phyloP scores from a whole-genome alignment of 73 alveolate genomes.

The Urostyla sp. region DNA sequence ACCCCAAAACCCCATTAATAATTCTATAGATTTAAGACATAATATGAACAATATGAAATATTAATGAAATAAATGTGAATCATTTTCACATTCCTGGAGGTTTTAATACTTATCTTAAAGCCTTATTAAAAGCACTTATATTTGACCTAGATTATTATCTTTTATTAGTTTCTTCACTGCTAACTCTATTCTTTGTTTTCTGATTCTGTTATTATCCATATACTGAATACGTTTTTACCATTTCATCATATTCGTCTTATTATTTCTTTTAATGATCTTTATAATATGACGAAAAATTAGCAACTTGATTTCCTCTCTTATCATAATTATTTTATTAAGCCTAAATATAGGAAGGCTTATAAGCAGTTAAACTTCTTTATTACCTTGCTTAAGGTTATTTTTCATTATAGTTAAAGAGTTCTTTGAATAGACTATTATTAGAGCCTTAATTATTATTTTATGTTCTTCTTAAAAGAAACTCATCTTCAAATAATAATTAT shows the following conservation, averaged over 20 bases:
- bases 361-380: background rate
- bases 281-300: background rate
- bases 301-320: conserved; percentile 1
- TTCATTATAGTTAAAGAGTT: too few species aligned
- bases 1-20: conserved; percentile 27
- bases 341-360: background rate
- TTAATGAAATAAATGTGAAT: conserved; percentile 8
- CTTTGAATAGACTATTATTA: too few species aligned
- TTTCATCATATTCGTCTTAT: conserved; percentile 5
- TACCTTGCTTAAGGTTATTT: conserved; percentile 6
- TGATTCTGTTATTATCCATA: background rate
- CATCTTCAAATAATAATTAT: too few species aligned
- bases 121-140: conserved; percentile 49
- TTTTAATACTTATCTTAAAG: conserved; percentile 15
- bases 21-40: too few species aligned
- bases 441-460: too few species aligned
- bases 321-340: background rate
- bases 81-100: conserved; percentile 36
- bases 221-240: conserved; percentile 2
- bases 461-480: too few species aligned
- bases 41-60: background rate
- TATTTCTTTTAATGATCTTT: background rate
- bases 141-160: conserved; percentile 20
- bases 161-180: conserved; percentile 9
- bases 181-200: background rate